Evolutionary conservation across 805 yeast genomes (phyloP).

Genomic region (Wickerhamomyces pijperi): DNA sequence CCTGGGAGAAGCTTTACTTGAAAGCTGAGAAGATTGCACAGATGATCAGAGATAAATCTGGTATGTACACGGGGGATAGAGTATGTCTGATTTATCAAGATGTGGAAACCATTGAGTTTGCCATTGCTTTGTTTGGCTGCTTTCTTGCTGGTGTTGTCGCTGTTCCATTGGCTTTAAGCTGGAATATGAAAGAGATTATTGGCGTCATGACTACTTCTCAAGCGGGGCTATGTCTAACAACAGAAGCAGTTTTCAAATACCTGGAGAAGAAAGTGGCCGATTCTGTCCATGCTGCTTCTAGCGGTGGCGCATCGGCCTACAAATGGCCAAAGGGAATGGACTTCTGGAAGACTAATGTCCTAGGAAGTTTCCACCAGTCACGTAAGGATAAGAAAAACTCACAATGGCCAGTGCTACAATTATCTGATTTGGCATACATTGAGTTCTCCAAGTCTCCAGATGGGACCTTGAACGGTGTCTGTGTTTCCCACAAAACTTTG

Average conservation of each 20-base stretch:
- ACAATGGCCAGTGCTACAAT: slow-evolving; percentile 46
- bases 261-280: slow-evolving; percentile 42
- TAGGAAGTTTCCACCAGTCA: slow-evolving; percentile 60
- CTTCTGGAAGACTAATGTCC: slow-evolving; percentile 77
- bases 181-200: slow-evolving; percentile 56
- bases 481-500: slow-evolving; percentile 79
- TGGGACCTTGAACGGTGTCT: slow-evolving; percentile 89
- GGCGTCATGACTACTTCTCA: slow-evolving; percentile 65
- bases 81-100: slow-evolving; percentile 79
- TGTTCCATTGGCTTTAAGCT: slow-evolving; percentile 77
- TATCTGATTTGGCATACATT: slow-evolving; percentile 83
- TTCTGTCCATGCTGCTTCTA: slow-evolving; percentile 10
- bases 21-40: slow-evolving; percentile 84
- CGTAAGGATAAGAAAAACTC: slow-evolving; percentile 35
- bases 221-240: slow-evolving; percentile 66
- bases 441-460: slow-evolving; percentile 85
- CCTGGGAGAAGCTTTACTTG: slow-evolving; percentile 84
- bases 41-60: slow-evolving; percentile 61
- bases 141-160: slow-evolving; percentile 91
- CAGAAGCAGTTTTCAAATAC: slow-evolving; percentile 68
- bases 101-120: slow-evolving; percentile 74
- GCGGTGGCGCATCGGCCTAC: too few species aligned
- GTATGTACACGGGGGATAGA: slow-evolving; percentile 70
- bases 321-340: slow-evolving; percentile 66
- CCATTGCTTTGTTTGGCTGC: slow-evolving; percentile 81